Evolutionary conservation across 78 protist genomes (phyloP), one percentile per base, ranked within the genome.

Genomic region (Dictyostelium firmibasis): DNA sequence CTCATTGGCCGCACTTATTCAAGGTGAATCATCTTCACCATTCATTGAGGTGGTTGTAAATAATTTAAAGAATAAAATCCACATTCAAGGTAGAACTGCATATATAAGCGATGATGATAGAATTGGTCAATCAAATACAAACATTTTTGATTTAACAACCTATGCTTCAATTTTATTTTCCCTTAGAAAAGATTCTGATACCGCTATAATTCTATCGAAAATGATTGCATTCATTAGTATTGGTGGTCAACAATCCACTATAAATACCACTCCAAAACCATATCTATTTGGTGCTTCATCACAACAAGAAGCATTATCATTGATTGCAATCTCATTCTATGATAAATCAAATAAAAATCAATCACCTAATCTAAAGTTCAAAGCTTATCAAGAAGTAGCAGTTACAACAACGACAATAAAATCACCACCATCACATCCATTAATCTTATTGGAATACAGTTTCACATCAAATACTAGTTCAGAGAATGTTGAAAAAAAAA

Each of bases 61-160:
- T 14, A 81, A 78, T 14, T 23, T 89, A 29, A 81, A 89, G 72
- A 81, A 41, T 33, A 69, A 29, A 4, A 69, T 89, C 13, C 38
- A 86, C 25, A 50, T 89, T n/a, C 94, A 89, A 81, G 94, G 94
- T 43, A 23, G 87, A 43, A 89, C 94, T 23, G 94, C 94, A 0
- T 89, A 89, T 43, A 79, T 89, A 9, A 67, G 33, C 27, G 35
- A 67, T 10, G 33, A 67, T 27, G 33, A 9, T 25, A n/a, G 69
- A 10, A 25, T 13, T 2, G 78, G 78, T 70, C 25, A 53, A 31
- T 11, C 27, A 36, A 38, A 18, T 62, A 20, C 25, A 25, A 20
- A 78, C 3, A 50, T 29, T 25, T 20, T 89, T 0, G 47, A 60
- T 33, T 29, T 81, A 29, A 70, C 94, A 8, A 35, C 75, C 6